phyloP scores from a whole-genome alignment of 106 monocot species.

The Dioscorea alata region DNA sequence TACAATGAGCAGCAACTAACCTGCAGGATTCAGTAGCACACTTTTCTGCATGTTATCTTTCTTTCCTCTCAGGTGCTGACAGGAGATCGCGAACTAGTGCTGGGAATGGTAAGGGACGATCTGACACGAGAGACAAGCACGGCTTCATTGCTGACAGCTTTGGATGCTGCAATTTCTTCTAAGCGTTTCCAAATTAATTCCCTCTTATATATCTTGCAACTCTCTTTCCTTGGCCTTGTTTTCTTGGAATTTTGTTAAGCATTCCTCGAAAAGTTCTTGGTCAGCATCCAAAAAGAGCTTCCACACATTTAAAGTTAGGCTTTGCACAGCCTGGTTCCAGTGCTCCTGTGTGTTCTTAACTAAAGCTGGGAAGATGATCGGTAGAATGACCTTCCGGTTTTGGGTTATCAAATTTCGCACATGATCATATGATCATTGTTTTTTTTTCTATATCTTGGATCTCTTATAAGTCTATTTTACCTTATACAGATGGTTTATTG shows the following conservation, averaged over 20 bases:
- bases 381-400: constrained; percentile 25
- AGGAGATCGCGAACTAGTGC: neutral
- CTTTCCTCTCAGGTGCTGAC: neutral
- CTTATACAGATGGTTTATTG: too few species aligned
- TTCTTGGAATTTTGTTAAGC: constrained; percentile 6
- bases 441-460: too few species aligned
- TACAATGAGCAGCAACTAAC: neutral
- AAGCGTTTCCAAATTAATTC: constrained; percentile 31
- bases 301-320: constrained; percentile 25
- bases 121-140: constrained; percentile 8
- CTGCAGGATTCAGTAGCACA: neutral
- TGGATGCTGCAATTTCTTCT: constrained; percentile 29
- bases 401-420: constrained; percentile 23
- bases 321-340: constrained; percentile 42
- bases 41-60: too few species aligned
- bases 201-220: constrained; percentile 9
- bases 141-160: constrained; percentile 17
- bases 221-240: constrained; percentile 7
- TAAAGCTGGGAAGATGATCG: constrained; percentile 14
- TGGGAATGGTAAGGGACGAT: constrained; percentile 5
- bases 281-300: constrained; percentile 29
- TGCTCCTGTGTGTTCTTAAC: constrained; percentile 25
- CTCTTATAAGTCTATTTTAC: too few species aligned
- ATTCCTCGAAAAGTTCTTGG: constrained; percentile 24
- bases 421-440: too few species aligned